Evolutionary conservation across 192 early-diverging fungal species (phyloP), one percentile per base, ranked within the genome.

Genomic region (Mortierella antarctica): DNA sequence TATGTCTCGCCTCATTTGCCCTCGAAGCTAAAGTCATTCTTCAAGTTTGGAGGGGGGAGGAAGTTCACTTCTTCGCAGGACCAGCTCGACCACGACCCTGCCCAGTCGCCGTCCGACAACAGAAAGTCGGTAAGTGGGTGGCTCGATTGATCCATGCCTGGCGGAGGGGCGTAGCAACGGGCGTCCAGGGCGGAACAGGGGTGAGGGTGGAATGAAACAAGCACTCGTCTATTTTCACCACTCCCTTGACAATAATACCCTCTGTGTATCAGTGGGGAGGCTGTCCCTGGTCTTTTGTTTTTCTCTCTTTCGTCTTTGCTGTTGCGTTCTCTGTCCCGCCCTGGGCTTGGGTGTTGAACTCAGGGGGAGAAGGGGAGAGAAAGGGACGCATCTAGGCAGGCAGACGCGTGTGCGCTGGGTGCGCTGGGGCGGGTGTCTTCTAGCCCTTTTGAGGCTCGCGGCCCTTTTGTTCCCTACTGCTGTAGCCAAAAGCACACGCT

Each of bases 21-120:
- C 41, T 78, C 82, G 18, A 86, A 86, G 66, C 62, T 86, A 56
- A 86, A 75, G 59, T 69, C 77, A 1, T 77, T 86, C 56, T 86
- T 86, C 65, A 70, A 71, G 60, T 46, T 84, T 45, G 83, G 72
- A 12, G 63, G 73, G 41, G 65, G 48, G 21, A 66, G 52, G 44
- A 70, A 74, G 41, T 61, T 60, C 41, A 42, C 57, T n/a, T 52
- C 42, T 46, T 48, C 31, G 31, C 31, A 31, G 31, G 31, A 31
- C 31, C 31, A 31, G 31, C 31, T 11, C n/a, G 63, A 55, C 23
- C 15, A 64, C 57, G 44, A 65, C 31, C 51, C 50, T 39, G 48
- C 52, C 18, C 31, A 55, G 40, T 50, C 56, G 20, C 59, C 70
- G 46, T 51, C 80, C 23, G 50, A 55, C n/a, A 59, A 60, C 7